phyloP scores from a whole-genome alignment of 768 basidiomycete species.

The Boletus rubescentipes region DNA sequence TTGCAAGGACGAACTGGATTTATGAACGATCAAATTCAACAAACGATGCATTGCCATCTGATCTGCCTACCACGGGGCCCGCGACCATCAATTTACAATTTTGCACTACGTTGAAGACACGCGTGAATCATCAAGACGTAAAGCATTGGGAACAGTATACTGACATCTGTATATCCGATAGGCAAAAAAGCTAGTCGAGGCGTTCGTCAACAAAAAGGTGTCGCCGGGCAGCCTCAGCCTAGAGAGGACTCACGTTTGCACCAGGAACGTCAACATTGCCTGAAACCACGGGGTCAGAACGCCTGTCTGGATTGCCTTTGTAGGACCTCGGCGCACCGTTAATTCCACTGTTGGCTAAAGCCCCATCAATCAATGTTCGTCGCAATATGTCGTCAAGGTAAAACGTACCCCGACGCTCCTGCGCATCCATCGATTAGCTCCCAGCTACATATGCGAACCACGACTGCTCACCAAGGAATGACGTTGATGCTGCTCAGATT shows the following conservation, averaged over 20 bases:
- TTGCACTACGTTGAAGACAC: constrained; percentile 11
- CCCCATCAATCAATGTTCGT: neutral
- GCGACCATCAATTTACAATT: constrained; percentile 10
- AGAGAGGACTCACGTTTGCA: constrained; percentile 14
- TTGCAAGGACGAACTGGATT: constrained; percentile 16
- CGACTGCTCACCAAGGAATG: constrained; percentile 24
- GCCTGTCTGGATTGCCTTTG: neutral
- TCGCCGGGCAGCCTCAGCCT: no score
- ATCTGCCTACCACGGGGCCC: constrained; percentile 14
- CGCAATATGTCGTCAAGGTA: neutral
- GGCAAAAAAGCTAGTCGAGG: constrained; percentile 21
- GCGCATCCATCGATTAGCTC: neutral
- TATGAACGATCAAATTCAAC: neutral
- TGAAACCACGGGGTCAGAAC: constrained; percentile 1
- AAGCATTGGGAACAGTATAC: neutral
- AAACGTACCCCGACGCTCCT: constrained; percentile 27
- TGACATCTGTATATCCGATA: constrained; percentile 26
- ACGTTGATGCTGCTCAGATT: constrained; percentile 3
- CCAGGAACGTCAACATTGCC: constrained; percentile 27
- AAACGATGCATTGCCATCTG: neutral
- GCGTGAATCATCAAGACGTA: neutral
- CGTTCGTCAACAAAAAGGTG: neutral
- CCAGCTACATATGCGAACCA: neutral
- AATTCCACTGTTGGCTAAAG: constrained; percentile 20
- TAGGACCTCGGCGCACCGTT: constrained; percentile 13